Evolutionary conservation across 176 grass and related monocot species (phyloP), one percentile per base, ranked within the genome.

Genomic region (Oryza glaberrima): DNA sequence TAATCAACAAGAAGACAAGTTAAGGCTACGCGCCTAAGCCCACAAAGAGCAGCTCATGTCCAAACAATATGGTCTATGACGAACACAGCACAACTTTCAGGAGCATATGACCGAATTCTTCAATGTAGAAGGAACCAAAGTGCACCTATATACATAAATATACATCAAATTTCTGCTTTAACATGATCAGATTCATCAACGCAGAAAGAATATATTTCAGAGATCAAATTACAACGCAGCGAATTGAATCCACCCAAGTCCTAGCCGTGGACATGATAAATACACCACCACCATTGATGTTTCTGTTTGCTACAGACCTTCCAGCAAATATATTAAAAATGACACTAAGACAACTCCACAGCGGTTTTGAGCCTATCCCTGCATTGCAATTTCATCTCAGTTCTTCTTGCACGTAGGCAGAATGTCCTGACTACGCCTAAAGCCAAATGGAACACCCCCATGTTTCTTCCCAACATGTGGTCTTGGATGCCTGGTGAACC

Each of bases 161-260:
- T 72, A 46, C 12, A 26, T 0, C 43, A 73, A 47, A 16, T 25
- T 14, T 73, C 70, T 7, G 45, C 5, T 47, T 23, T 15, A 73
- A 28, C 6, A 30, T 23, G 71, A 73, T 49, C 26, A n/a, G 14
- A 84, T 11, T 77, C 7, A 35, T 47, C 4, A 10, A 78, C 12
- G 26, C 70, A 48, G 38, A 68, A 75, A 30, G n/a, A 63, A 85
- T 61, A 64, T 49, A 58, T 88, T 88, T 80, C 23, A 25, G 9
- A 65, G 67, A 82, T 2, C 67, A 61, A 69, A 77, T 78, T 82
- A 90, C 88, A 90, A 83, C 3, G 79, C 83, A 63, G 73, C 11
- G 19, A 79, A 79, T 4, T 26, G 40, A 77, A 75, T 48, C 65
- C 75, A 85, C 41, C 46, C 23, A 60, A 67, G 28, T 60, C 66